Base-by-base conservation (phyloP, 2,329 filamentous ascomycete genomes). In the Trichoderma koningiopsis region DNA sequence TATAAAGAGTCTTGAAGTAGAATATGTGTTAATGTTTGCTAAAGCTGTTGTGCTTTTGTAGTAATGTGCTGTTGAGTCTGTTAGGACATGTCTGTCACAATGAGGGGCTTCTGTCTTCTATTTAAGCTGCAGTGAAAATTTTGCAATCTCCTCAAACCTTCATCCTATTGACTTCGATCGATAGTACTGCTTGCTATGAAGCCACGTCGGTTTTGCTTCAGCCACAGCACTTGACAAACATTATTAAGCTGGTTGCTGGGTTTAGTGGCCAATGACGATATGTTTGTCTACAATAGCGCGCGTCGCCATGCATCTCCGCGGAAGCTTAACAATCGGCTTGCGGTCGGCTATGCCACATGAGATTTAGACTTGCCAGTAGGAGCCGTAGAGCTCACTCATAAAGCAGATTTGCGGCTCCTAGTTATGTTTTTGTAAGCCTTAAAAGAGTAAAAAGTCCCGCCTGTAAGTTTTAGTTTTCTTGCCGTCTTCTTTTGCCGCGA, bases 191-290 rank as follows among this genome's bases (percentile, higher is more conserved):
- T 33, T 24, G 7, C 29, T 10, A 47, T 13, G 27, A 37, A 66
- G 62, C 62, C 62, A 66, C 37, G 3, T 19, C 57, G 35, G 33
- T 7, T 19, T n/a, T 43, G 33, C 22, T 11, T n/a, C 49, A 43
- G 61, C 61, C 61, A 56, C 61, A 55, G 8, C 1, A 4, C 6
- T 11, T n/a, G 29, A 10, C 2, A 4, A 4, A 3, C 16, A 64
- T 43, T 56, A 64, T 56, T 64, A 37, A 64, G 61, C 61, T 55
- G 33, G 35, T 27, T 56, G 35, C 49, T n/a, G n/a, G 22, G 24
- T 33, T 61, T 33, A 22, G 40, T 29, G 27, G n/a, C 61, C 52
- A 56, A 64, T 64, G 61, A 64, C 61, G 52, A 64, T 43, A 31
- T 56, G 24, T 10, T 10, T 43, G 24, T 29, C 27, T 16, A 27